Conservation (phyloP, 2,329 filamentous ascomycete genomes). For the Xylariomycetidae sp. region DNA sequence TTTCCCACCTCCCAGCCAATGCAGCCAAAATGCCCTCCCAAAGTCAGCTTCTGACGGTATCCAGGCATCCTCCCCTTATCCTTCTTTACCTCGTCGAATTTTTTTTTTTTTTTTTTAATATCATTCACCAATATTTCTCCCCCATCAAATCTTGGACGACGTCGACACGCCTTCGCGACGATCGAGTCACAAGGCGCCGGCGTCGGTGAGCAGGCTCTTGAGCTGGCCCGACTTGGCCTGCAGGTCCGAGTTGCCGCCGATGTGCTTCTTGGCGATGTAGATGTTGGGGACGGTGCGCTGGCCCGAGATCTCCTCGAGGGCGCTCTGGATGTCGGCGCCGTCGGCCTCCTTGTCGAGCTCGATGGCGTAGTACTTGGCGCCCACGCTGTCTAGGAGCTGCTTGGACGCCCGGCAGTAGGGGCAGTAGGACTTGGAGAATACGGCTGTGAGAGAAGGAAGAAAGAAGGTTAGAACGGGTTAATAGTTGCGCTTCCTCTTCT, state of each 20-base stretch:
- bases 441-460: constrained; percentile 50
- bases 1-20: too few species aligned
- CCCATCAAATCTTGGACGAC: too few species aligned
- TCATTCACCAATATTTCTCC: too few species aligned
- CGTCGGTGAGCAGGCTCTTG: constrained; percentile 57
- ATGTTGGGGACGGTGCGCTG: constrained; percentile 95
- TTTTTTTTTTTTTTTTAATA: too few species aligned
- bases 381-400: constrained; percentile 61
- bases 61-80: too few species aligned
- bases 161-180: too few species aligned
- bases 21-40: too few species aligned
- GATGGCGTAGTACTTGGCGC: constrained; percentile 68
- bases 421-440: constrained; percentile 98
- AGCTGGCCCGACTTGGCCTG: constrained; percentile 65
- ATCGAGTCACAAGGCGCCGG: constrained; percentile 53
- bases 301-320: constrained; percentile 71
- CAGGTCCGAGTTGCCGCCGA: constrained; percentile 92
- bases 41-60: too few species aligned
- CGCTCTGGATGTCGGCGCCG: constrained; percentile 75
- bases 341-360: constrained; percentile 87
- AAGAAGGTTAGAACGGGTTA: too few species aligned
- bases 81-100: too few species aligned
- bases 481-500: too few species aligned
- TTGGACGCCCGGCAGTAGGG: constrained; percentile 85
- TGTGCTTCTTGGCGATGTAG: constrained; percentile 86